Conservation (phyloP, 805 yeast species). For the Pichia cabralensis region DNA sequence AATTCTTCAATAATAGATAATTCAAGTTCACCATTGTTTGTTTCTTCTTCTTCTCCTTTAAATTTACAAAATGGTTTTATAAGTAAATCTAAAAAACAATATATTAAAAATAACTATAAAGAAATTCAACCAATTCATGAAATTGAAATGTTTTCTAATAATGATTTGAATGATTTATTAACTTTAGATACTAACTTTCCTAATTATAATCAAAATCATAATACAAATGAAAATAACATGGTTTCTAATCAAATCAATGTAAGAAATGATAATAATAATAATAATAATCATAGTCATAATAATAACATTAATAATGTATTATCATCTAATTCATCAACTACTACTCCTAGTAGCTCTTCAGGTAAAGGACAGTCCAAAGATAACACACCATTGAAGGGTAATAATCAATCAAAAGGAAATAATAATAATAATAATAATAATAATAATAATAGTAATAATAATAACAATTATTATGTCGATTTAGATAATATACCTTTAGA, state of each 20-base stretch:
- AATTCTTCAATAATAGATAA: constrained; percentile 1
- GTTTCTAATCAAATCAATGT: not conserved
- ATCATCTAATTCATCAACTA: too few relatives aligned
- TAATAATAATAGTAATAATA: not conserved
- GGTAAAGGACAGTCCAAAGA: constrained; percentile 3
- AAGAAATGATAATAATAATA: not conserved
- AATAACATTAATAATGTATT: not conserved
- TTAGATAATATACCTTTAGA: constrained; percentile 29
- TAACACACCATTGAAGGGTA: too few relatives aligned
- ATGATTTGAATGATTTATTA: too few relatives aligned
- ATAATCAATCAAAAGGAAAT: too few relatives aligned
- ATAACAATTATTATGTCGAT: constrained; percentile 4
- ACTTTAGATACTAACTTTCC: too few relatives aligned
- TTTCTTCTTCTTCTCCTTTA: constrained; percentile 6
- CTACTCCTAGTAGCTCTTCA: constrained; percentile 1
- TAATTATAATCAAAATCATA: too few relatives aligned
- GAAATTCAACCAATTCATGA: too few relatives aligned
- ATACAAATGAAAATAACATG: too few relatives aligned
- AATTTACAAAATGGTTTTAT: constrained; percentile 4
- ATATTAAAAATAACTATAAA: too few relatives aligned
- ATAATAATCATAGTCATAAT: not conserved
- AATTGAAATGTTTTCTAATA: too few relatives aligned
- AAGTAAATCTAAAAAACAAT: too few relatives aligned
- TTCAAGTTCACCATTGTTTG: constrained; percentile 8
- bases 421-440: not conserved